Base-by-base conservation (phyloP, 1,139 yeast genomes). In the Hansenula sp. region DNA sequence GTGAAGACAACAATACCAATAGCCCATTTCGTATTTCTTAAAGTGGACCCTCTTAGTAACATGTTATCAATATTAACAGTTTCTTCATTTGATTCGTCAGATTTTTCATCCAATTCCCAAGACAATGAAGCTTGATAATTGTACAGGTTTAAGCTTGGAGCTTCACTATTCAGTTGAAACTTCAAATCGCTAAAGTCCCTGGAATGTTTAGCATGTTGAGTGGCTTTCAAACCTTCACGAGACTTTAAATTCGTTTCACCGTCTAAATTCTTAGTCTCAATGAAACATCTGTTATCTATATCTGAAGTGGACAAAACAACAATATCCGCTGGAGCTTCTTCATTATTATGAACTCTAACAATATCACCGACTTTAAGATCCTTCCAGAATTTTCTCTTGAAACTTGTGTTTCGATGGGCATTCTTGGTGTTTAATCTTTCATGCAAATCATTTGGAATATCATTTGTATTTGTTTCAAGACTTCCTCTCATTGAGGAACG, bases 171-270 rank as follows among this genome's bases (percentile, higher is more conserved):
- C 42, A 93, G 70, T 85, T 90, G 81, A 59, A 90, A 88, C 57
- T 79, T 79, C 34, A 89, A 73, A 54, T 81, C 76, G 39, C 83
- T 83, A 48, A 91, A 74, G 59, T 91, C 97, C 35, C 74, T 70
- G 0, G 94, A 74, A 55, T 79, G 89, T 54, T 74, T 76, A 43
- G 88, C 70, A 6, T 69, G 63, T 33, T 80, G 76, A 24, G 95
- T 90, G 55, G 88, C 79, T 47, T 79, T 77, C 45, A 93, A 67
- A 9, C 95, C 81, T 52, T 81, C 83, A 49, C 90, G 84, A 41
- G 80, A 79, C 64, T 93, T 93, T 61, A 93, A 72, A 61, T 93
- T 93, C 2, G 98, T 89, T 66, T 93, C 99, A 62, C 99, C 99
- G 66, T 93, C 99, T 57, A 93, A 75, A 63, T 93, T 93, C 61